These are phyloP conservation scores for Ogataea pini DNA, from an alignment of 805 yeast genomes.

Conservation along the genomic window DNA sequence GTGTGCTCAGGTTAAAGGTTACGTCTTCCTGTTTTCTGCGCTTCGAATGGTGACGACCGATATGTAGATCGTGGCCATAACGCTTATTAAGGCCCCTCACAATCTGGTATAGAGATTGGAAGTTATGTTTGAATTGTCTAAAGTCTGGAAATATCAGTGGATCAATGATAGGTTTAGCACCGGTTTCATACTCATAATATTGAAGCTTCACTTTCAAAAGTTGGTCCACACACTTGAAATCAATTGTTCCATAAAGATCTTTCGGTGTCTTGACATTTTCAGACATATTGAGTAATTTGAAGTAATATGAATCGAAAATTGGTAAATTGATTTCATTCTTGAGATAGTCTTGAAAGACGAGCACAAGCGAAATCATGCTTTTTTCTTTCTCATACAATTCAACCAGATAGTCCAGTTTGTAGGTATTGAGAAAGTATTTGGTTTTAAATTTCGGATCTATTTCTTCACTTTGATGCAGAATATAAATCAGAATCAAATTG, in stretches of 20 bases:
- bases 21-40: conserved; percentile 16
- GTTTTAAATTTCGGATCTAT: conserved; percentile 25
- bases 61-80: not conserved
- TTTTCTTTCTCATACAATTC: conserved; percentile 25
- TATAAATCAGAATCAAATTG: conserved; percentile 22
- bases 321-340: conserved; percentile 12
- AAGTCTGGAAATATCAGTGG: conserved; percentile 7
- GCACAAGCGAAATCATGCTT: conserved; percentile 18
- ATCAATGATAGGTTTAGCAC: conserved; percentile 2
- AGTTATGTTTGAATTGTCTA: conserved; percentile 10
- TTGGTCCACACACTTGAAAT: conserved; percentile 9
- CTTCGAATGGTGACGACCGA: conserved; percentile 8
- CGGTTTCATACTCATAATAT: conserved; percentile 10
- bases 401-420: conserved; percentile 22
- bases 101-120: conserved; percentile 14
- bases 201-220: conserved; percentile 15
- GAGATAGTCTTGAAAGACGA: conserved; percentile 17
- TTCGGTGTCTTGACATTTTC: conserved; percentile 12
- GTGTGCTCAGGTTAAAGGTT: conserved; percentile 9
- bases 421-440: conserved; percentile 24
- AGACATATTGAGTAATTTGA: conserved; percentile 15
- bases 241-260: conserved; percentile 19
- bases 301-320: conserved; percentile 24
- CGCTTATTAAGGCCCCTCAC: conserved; percentile 11
- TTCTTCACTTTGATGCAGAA: conserved; percentile 17